phyloP scores from a whole-genome alignment of 192 early-diverging fungal species.

The Linnemannia hyalina region DNA sequence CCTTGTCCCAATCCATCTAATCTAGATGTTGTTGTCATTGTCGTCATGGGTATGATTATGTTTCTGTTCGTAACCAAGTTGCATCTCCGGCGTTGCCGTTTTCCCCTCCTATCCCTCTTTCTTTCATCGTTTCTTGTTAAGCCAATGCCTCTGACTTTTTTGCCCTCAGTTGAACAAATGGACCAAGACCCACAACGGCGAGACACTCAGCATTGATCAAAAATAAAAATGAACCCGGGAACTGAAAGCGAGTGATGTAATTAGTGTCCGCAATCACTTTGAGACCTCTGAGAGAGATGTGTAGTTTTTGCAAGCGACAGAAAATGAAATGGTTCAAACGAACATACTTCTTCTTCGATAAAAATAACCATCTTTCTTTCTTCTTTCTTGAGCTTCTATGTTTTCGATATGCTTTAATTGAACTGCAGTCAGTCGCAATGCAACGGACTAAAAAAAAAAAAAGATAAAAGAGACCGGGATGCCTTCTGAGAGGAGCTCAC shows the following conservation, averaged over 20 bases:
- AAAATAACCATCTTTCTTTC: not conserved
- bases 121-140: not conserved
- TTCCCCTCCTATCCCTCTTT: not conserved
- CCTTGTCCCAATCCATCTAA: not conserved
- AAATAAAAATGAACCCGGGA: not conserved
- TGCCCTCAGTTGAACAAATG: not conserved
- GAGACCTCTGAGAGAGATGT: not conserved
- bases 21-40: not conserved
- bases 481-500: not conserved
- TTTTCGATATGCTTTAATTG: not conserved
- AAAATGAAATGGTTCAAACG: too few species aligned
- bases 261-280: slow-evolving; percentile 7
- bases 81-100: not conserved
- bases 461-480: not conserved
- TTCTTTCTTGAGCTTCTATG: not conserved
- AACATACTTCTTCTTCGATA: not conserved
- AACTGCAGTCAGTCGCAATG: not conserved
- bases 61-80: not conserved
- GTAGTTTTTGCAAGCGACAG: not conserved
- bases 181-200: too few species aligned
- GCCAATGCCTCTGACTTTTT: not conserved
- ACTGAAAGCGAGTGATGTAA: not conserved
- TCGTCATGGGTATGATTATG: not conserved
- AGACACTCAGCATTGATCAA: not conserved
- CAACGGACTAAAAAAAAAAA: slow-evolving; percentile 2